Base-by-base conservation (phyloP, 2,329 filamentous ascomycete species). In the Cercospora sp. region DNA sequence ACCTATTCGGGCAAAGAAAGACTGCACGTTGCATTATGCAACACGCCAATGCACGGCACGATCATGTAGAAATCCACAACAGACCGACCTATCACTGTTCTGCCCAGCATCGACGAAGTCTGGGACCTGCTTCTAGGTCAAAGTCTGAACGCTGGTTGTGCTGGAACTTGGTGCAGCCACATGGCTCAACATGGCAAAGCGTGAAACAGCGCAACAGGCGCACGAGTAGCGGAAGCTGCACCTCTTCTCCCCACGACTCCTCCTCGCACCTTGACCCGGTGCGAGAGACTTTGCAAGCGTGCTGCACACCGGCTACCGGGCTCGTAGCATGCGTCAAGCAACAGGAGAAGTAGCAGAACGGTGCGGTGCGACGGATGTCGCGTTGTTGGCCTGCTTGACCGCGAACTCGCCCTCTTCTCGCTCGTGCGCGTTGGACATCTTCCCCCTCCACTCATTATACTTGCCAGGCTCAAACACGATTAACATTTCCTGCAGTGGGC, bases 191-290 rank as follows among this genome's bases (percentile, higher is more conserved):
- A 33, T 9, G 61, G 61, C 30, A 53, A 63, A 57, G 61, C 61
- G 61, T 63, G 48, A 53, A 53, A 63, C 61, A 31, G 61, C 55
- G 48, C 28, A 53, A 63, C 61, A 31, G 18, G 45, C 31, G 30
- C 61, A 63, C 61, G 61, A 63, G 26, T 63, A 63, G 60, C 40
- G 26, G 20, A 10, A 55, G 13, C 40, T 18, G 28, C 30, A 36
- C 31, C 31, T 57, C 61, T 30, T 63, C 61, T 26, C 36, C 61
- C 61, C 45, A 36, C 61, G 61, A 63, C 61, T 63, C 61, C 61
- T 55, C 13, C 45, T 57, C 61, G 36, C 31, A 40, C 33, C 16
- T 9, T 23, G 13, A 23, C 10, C 26, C 48, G 23, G 6, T 45
- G 20, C 45, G n/a, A 40, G 48, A 53, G 48, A 53, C 48, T 53